Percentiles rank a stretch among this genome's conserved stretches.
phyloP scores from a whole-genome alignment of 2,329 filamentous ascomycete species.

The Talaromyces sp. region DNA sequence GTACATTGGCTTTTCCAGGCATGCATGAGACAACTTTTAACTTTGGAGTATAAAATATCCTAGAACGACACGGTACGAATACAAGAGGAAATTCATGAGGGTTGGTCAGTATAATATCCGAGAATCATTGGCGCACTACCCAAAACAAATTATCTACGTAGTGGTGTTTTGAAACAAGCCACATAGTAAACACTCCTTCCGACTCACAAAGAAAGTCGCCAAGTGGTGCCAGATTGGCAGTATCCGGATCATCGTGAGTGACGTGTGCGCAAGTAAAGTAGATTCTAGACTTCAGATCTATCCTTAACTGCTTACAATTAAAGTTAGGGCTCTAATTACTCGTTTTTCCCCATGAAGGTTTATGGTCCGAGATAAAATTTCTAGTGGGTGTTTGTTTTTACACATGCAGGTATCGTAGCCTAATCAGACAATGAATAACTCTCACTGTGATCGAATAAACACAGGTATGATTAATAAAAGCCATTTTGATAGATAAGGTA shows the following conservation, averaged over 20 bases:
- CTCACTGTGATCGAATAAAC: no score
- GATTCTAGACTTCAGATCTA: background rate
- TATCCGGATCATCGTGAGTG: no score
- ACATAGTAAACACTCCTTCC: background rate
- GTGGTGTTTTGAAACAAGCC: background rate
- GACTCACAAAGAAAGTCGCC: background rate
- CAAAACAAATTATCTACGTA: background rate
- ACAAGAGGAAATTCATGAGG: no score
- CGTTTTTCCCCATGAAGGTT: background rate
- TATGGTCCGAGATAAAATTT: background rate
- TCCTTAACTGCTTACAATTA: no score
- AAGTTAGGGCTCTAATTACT: no score
- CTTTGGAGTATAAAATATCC: background rate
- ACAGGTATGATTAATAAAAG: no score
- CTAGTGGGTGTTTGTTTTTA: background rate
- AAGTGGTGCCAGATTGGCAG: no score
- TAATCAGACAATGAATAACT: background rate
- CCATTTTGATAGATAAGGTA: no score
- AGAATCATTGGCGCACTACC: background rate
- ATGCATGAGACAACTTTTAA: background rate
- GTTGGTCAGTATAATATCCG: background rate
- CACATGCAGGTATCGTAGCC: background rate
- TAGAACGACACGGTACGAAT: background rate
- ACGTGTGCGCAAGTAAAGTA: background rate
- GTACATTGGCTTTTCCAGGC: background rate